Base-by-base conservation (phyloP, 1,284 basidiomycete genomes). In the Cryptococcus deneoformans region DNA sequence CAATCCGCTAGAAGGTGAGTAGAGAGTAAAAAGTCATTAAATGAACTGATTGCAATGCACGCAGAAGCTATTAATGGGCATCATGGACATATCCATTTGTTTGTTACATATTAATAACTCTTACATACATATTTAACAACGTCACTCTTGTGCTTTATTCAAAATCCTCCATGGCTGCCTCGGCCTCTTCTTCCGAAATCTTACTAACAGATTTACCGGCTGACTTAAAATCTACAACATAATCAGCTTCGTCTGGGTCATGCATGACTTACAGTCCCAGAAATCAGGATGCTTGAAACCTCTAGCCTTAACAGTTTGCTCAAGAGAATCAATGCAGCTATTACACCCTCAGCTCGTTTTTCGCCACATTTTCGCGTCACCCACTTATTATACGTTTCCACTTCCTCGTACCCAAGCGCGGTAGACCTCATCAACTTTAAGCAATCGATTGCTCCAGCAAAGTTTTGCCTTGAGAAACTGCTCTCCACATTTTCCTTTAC, bases 391-490 rank as follows among this genome's bases (percentile, higher is more conserved):
- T 77, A 78, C 46, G 73, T 74, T 55, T 77, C 75, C 7, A 67
- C 65, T 57, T 77, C 75, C 50, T 77, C 77, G 56, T 72, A 75
- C 38, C 59, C 82, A 57, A 90, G 73, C 16, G 84, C 86, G 2
- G 84, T 84, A 56, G 82, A 79, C 64, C 90, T 82, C 77, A 92
- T 76, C 49, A 77, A 81, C 62, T 77, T 77, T 81, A 93, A 79
- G 74, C 89, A 92, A 47, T 87, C 83, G 36, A 90, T 55, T 76
- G 92, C 81, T 70, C 92, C 88, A 10, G 80, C 79, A 47, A 81
- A 81, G 56, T 89, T 81, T 64, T 85, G 80, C 45, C 76, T 79
- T 40, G 87, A 83, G 73, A 92, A 92, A 29, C 88, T 88, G 35
- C 81, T 80, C 56, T 82, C 72, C 11, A 89, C 81, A 52, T 90